Percentiles rank a stretch among this genome's conserved stretches.
phyloP scores from a whole-genome alignment of 2,329 filamentous ascomycete genomes.

The Clarireedia hainanense region DNA sequence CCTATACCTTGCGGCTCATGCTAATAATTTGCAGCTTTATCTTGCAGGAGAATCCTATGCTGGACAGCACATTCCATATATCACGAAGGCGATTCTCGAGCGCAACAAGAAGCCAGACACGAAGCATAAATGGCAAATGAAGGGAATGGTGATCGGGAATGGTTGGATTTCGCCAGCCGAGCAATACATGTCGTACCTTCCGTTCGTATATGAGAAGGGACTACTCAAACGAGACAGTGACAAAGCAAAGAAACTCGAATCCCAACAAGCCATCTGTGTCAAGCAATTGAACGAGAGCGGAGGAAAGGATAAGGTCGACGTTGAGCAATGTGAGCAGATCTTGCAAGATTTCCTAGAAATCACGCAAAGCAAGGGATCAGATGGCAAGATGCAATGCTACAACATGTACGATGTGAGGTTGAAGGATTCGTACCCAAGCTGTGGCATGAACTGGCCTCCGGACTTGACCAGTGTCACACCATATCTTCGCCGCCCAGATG shows the following conservation, averaged over 20 bases:
- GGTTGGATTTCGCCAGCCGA: slow-evolving; percentile 91
- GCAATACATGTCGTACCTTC: slow-evolving; percentile 82
- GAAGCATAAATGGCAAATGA: slow-evolving; percentile 62
- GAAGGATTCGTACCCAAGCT: slow-evolving; percentile 70
- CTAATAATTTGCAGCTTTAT: slow-evolving; percentile 59
- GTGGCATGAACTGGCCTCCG: slow-evolving; percentile 97
- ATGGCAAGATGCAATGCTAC: slow-evolving; percentile 53
- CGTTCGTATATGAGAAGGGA: slow-evolving; percentile 70
- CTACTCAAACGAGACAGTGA: slow-evolving; percentile 62
- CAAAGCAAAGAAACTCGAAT: slow-evolving; percentile 56
- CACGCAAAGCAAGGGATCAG: slow-evolving; percentile 48
- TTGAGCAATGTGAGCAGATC: slow-evolving; percentile 65
- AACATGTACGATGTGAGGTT: slow-evolving; percentile 98
- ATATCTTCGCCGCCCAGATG: slow-evolving; percentile 77
- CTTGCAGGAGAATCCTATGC: slow-evolving; percentile 95
- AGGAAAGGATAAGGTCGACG: slow-evolving; percentile 56
- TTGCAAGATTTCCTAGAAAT: slow-evolving; percentile 63
- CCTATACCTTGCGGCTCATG: not conserved
- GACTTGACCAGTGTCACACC: slow-evolving; percentile 71
- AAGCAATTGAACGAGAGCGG: slow-evolving; percentile 50
- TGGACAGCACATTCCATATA: slow-evolving; percentile 94
- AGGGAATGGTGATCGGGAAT: slow-evolving; percentile 88
- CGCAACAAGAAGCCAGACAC: slow-evolving; percentile 60
- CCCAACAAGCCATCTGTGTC: slow-evolving; percentile 61
- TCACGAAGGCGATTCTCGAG: slow-evolving; percentile 81